Conservation (phyloP, 192 early-diverging fungal species). For the Coemansia sp. region DNA sequence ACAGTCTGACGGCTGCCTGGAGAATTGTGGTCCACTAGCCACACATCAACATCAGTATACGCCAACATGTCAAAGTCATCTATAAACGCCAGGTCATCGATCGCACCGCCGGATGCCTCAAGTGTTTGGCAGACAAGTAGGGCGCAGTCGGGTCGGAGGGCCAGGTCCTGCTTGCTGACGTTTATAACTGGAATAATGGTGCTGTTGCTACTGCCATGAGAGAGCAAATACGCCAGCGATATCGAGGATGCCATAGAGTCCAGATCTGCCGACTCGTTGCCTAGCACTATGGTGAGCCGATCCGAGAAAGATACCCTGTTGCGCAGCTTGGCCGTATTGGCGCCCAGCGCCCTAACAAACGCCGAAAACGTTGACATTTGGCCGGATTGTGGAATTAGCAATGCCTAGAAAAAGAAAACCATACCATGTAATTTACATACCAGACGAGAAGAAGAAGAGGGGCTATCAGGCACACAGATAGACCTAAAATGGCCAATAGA, state of each 20-base stretch:
- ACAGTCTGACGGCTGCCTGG: constrained; percentile 26
- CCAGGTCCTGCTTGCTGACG: constrained; percentile 22
- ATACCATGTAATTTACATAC: too few species aligned
- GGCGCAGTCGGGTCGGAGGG: constrained; percentile 35
- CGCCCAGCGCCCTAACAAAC: constrained; percentile 29
- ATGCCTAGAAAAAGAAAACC: too few species aligned
- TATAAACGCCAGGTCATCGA: constrained; percentile 28
- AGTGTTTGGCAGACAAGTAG: constrained; percentile 12
- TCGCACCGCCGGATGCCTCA: neutral
- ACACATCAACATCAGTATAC: constrained; percentile 3
- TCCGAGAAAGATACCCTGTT: neutral
- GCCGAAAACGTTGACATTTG: too few species aligned
- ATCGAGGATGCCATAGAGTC: constrained; percentile 51
- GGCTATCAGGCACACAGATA: too few species aligned
- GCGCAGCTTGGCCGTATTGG: constrained; percentile 15
- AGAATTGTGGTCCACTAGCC: constrained; percentile 45
- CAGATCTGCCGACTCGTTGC: constrained; percentile 51
- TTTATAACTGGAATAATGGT: constrained; percentile 40
- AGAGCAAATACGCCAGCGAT: constrained; percentile 32
- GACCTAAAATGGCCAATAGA: too few species aligned
- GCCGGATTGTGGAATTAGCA: too few species aligned
- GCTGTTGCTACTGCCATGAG: neutral
- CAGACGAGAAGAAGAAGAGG: too few species aligned
- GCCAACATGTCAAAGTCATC: constrained; percentile 29
- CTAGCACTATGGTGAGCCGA: constrained; percentile 39